Conservation (phyloP, 768 basidiomycete genomes). For the Porphyrellus cyaneotinctus region DNA sequence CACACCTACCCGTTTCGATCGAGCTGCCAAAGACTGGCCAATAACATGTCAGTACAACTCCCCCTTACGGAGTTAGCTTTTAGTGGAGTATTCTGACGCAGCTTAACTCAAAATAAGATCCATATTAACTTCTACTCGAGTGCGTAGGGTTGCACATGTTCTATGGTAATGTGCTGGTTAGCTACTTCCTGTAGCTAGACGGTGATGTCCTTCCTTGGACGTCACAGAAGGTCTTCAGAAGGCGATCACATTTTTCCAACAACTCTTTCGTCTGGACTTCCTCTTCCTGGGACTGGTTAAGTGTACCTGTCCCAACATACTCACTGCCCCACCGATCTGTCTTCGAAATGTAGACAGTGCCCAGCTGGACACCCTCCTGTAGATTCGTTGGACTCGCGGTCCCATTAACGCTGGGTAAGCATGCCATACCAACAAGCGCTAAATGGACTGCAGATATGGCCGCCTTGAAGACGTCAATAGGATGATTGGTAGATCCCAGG, state of each 20-base stretch:
- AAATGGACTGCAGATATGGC: constrained; percentile 65
- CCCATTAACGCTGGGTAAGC: constrained; percentile 37
- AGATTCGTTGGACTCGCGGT: constrained; percentile 3
- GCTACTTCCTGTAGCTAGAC: constrained; percentile 11
- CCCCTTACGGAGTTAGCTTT: neutral
- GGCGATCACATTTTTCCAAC: constrained; percentile 50
- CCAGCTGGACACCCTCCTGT: constrained; percentile 12
- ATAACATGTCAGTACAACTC: neutral
- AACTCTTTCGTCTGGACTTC: constrained; percentile 44
- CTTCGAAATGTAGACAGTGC: constrained; percentile 50
- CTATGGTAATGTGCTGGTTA: neutral
- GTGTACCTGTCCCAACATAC: constrained; percentile 44
- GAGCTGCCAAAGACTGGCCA: constrained; percentile 30
- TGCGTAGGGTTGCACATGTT: neutral
- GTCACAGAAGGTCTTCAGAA: constrained; percentile 41
- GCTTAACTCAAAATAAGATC: constrained; percentile 3
- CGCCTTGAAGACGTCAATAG: constrained; percentile 58
- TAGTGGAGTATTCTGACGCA: neutral
- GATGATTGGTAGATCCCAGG: constrained; percentile 63
- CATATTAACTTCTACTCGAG: neutral
- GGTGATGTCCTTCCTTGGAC: constrained; percentile 26
- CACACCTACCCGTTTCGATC: constrained; percentile 39
- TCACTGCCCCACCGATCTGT: constrained; percentile 55
- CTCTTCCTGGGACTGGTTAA: constrained; percentile 51
- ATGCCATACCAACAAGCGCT: constrained; percentile 53